Base-by-base conservation (phyloP, 1,139 yeast genomes). In the Taphrina flavorubra region DNA sequence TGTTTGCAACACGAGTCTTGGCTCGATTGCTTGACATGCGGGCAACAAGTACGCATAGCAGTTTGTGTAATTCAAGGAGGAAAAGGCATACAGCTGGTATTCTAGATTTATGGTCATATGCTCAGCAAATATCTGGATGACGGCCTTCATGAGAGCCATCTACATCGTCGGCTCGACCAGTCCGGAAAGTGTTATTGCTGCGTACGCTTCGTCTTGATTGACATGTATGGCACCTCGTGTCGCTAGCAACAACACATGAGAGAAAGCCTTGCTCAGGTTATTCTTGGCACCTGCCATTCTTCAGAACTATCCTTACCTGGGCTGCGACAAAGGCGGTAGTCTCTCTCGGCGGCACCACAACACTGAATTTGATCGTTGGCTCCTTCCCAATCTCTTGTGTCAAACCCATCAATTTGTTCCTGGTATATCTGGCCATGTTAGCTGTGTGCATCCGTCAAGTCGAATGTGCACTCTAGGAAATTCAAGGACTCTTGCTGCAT, bases 211-310 rank as follows among this genome's bases (percentile, higher is more conserved):
- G 13, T 56, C 37, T 47, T 70, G 72, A 7, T 46, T 62, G 31
- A 70, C 69, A 13, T 51, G 44, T 14, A 71, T 11, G 1, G 68
- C 72, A 1, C 72, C 72, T 1, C 49, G 64, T n/a, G 67, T 51
- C n/a, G 71, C 70, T 11, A 71, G 61, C n/a, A 70, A 14, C 14
- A 71, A 56, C 8, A 70, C 63, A 46, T 70, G 72, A 56, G 69
- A 51, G 11, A 71, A 47, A 2, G 70, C 73, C 56, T 69, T 65
- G 13, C 16, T 25, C 34, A 14, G 5, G 10, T 20, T 39, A 14
- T 11, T 10, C 42, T 39, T 39, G 42, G 42, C n/a, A 20, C 2
- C 6, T 20, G 14, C n/a, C 4, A 10, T 3, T 20, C n/a, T 31
- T 6, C 11, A 25, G 56, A 20, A 16, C 5, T 6, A 16, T 44